Percentiles rank a stretch among this genome's conserved stretches.
Conservation (phyloP, 2,329 filamentous ascomycete genomes). For the Diplodia sapinea region DNA sequence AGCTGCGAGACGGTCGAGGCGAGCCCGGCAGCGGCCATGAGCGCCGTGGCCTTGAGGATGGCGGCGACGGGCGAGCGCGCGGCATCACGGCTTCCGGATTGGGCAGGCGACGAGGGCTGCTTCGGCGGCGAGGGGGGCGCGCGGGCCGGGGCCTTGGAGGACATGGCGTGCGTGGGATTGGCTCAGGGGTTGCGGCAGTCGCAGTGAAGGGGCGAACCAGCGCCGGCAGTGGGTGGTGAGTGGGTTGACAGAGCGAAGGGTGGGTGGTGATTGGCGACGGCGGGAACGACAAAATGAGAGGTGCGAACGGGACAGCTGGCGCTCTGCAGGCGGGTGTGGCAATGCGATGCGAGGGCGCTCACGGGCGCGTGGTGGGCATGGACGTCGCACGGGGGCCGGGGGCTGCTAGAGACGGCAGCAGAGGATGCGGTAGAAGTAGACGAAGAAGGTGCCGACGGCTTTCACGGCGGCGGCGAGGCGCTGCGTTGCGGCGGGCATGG, state of each 20-base stretch:
- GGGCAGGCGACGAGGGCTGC: background rate
- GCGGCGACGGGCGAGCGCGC: conserved; percentile 32
- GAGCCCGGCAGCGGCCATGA: conserved; percentile 65
- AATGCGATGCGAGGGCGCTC: conserved; percentile 19
- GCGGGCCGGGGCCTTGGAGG: conserved; percentile 10
- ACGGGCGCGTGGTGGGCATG: conserved; percentile 7
- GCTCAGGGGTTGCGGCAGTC: conserved; percentile 1
- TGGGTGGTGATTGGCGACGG: conserved; percentile 26
- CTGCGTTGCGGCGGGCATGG: conserved; percentile 8
- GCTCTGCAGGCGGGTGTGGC: conserved; percentile 20
- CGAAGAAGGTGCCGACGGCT: conserved; percentile 13
- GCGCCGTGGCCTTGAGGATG: conserved; percentile 42
- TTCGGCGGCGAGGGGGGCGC: background rate
- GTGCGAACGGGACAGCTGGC: conserved; percentile 22
- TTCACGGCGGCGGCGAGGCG: background rate
- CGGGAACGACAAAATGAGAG: conserved; percentile 13
- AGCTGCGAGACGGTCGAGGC: conserved; percentile 75
- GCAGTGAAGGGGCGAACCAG: conserved; percentile 16
- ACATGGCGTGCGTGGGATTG: conserved; percentile 8
- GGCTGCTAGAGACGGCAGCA: conserved; percentile 18
- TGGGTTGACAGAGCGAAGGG: conserved; percentile 18
- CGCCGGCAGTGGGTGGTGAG: conserved; percentile 4
- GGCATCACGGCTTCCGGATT: background rate
- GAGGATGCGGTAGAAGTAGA: conserved; percentile 32
- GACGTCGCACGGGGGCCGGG: background rate